These are phyloP conservation scores for Canariomyces notabilis DNA, from an alignment of 2,329 filamentous ascomycete species.

Conservation along the genomic window DNA sequence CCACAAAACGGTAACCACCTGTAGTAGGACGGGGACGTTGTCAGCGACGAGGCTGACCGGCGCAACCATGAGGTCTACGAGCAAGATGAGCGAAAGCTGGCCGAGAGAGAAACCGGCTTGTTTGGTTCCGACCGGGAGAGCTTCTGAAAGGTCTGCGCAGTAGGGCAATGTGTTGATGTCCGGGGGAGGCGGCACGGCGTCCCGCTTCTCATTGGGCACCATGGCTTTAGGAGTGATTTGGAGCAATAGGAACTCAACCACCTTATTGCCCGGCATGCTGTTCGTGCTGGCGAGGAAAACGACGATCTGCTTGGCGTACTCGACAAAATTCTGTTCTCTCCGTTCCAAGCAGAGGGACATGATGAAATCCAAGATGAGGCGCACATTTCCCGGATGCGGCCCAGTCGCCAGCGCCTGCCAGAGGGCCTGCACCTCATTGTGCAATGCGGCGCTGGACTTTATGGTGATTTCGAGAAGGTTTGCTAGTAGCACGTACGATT, in stretches of 20 bases:
- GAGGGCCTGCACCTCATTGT: conserved; percentile 94
- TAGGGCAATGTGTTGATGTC: conserved; percentile 78
- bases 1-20: conserved; percentile 91
- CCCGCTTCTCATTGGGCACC: conserved; percentile 82
- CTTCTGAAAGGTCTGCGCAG: conserved; percentile 75
- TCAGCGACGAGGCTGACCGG: conserved; percentile 76
- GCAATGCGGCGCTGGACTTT: conserved; percentile 77
- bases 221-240: conserved; percentile 95
- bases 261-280: conserved; percentile 72
- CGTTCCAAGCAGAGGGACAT: conserved; percentile 90
- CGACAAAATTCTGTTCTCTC: conserved; percentile 95
- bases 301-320: conserved; percentile 96
- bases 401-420: conserved; percentile 96
- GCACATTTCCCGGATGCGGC: conserved; percentile 87
- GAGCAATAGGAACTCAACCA: conserved; percentile 87
- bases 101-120: conserved; percentile 88
- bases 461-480: conserved; percentile 97
- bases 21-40: conserved; percentile 77
- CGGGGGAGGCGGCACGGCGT: conserved; percentile 61
- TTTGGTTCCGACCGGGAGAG: conserved; percentile 83
- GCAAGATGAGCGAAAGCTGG: conserved; percentile 84
- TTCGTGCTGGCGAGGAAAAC: conserved; percentile 85
- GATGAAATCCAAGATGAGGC: conserved; percentile 91
- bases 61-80: conserved; percentile 94
- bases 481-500: conserved; percentile 89